phyloP scores from a whole-genome alignment of 768 basidiomycete genomes.

The Calocybe indica region DNA sequence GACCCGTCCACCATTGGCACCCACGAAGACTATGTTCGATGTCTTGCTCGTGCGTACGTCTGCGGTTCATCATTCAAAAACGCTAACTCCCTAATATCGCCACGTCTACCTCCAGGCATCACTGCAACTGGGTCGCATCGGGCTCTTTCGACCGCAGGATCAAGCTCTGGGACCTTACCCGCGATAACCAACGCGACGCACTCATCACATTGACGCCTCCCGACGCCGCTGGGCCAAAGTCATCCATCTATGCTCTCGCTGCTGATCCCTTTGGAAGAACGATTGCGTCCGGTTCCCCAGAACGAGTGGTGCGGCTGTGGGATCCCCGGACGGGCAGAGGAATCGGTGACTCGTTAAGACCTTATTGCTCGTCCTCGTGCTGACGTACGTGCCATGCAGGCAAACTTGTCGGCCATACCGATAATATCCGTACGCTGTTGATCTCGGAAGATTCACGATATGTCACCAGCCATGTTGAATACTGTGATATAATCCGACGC shows the following conservation, averaged over 20 bases:
- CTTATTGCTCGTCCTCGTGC: slow-evolving; percentile 1
- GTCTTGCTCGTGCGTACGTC: slow-evolving; percentile 65
- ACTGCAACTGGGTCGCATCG: slow-evolving; percentile 84
- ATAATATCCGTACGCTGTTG: slow-evolving; percentile 88
- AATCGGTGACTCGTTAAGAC: too few species aligned
- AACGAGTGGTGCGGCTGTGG: slow-evolving; percentile 88
- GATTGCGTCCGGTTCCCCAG: slow-evolving; percentile 88
- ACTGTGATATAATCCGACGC: slow-evolving; percentile 4
- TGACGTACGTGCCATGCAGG: too few species aligned
- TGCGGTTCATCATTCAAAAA: too few species aligned
- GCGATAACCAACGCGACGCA: slow-evolving; percentile 33
- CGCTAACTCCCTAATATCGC: too few species aligned
- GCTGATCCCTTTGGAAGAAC: slow-evolving; percentile 74
- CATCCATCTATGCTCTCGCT: slow-evolving; percentile 73
- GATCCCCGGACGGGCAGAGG: slow-evolving; percentile 85
- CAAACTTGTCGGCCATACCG: slow-evolving; percentile 93
- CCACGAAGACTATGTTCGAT: slow-evolving; percentile 85
- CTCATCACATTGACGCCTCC: slow-evolving; percentile 63
- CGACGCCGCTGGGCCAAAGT: slow-evolving; percentile 61
- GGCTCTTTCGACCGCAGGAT: slow-evolving; percentile 94
- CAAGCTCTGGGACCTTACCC: slow-evolving; percentile 88
- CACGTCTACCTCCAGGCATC: too few species aligned
- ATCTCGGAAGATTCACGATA: slow-evolving; percentile 89
- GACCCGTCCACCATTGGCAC: slow-evolving; percentile 68
- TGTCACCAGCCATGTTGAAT: slow-evolving; percentile 42